These are phyloP conservation scores for Wallemia mellicola DNA, from an alignment of 1,284 basidiomycete genomes.

Conservation along the genomic window DNA sequence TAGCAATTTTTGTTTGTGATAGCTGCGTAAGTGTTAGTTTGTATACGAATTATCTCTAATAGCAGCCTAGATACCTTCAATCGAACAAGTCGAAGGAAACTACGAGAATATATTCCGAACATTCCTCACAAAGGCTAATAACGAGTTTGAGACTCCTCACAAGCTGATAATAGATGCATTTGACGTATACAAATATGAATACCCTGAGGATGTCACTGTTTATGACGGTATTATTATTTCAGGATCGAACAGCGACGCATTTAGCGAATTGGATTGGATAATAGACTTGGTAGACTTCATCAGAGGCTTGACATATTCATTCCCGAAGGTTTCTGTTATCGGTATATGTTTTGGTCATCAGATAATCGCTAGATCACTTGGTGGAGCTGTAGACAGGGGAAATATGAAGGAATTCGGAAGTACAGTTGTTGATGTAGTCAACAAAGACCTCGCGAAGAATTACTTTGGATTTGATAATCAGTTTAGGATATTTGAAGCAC, in stretches of 20 bases:
- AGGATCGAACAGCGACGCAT: background rate
- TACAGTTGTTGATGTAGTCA: background rate
- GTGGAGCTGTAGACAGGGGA: background rate
- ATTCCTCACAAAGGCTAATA: background rate
- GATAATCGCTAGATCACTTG: background rate
- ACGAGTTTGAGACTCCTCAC: background rate
- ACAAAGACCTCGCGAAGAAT: background rate
- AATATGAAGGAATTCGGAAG: background rate
- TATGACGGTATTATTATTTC: background rate
- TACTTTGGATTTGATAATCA: background rate
- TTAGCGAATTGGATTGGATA: background rate
- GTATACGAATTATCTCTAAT: too few species aligned
- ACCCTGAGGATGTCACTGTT: background rate
- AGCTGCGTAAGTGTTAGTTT: too few species aligned
- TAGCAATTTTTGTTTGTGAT: background rate
- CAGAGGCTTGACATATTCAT: background rate
- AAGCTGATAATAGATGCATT: background rate
- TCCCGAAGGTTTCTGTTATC: background rate
- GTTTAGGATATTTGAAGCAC: background rate
- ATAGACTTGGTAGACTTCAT: background rate
- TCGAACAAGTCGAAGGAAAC: background rate
- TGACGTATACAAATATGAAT: background rate
- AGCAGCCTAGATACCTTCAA: too few species aligned
- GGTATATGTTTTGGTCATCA: background rate
- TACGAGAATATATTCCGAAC: background rate